Conservation (phyloP, 371 early-diverging fungal genomes). For the Apophysomyces ossiformis region DNA sequence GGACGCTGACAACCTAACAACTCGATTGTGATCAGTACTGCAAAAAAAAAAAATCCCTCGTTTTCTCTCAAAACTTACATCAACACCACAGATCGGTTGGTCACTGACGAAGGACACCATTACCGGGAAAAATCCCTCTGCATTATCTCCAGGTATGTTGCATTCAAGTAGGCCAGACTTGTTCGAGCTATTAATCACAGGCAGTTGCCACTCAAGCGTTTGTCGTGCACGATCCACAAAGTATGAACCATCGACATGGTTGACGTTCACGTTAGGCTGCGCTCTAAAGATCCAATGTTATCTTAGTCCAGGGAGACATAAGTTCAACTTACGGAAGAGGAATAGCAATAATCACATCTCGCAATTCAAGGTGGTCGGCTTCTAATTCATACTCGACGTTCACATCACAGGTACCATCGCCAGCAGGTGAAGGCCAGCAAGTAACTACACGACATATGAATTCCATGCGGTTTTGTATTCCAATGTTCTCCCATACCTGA, state of each 20-base stretch:
- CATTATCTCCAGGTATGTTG: constrained; percentile 79
- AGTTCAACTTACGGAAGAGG: constrained; percentile 79
- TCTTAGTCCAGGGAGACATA: background rate
- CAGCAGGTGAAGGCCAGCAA: constrained; percentile 96
- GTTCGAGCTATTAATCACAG: constrained; percentile 77
- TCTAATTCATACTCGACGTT: constrained; percentile 95
- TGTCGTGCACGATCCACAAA: constrained; percentile 71
- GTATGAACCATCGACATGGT: constrained; percentile 83
- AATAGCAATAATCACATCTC: constrained; percentile 86
- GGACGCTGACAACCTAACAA: constrained; percentile 46
- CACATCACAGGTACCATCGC: constrained; percentile 87
- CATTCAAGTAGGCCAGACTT: constrained; percentile 88
- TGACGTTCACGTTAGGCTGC: constrained; percentile 72
- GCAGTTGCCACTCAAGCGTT: constrained; percentile 87
- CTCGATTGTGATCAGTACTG: constrained; percentile 10
- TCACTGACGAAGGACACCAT: constrained; percentile 75
- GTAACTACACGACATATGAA: constrained; percentile 63
- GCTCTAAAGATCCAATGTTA: constrained; percentile 40
- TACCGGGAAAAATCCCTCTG: constrained; percentile 90
- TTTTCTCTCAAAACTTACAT: constrained; percentile 51
- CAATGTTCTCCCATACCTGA: constrained; percentile 56
- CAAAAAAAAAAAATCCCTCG: constrained; percentile 16
- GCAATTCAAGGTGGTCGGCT: constrained; percentile 74
- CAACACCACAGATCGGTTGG: constrained; percentile 75
- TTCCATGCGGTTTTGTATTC: background rate